Base-by-base conservation (phyloP, 148 eudicot species). In the Nyssa sinensis region DNA sequence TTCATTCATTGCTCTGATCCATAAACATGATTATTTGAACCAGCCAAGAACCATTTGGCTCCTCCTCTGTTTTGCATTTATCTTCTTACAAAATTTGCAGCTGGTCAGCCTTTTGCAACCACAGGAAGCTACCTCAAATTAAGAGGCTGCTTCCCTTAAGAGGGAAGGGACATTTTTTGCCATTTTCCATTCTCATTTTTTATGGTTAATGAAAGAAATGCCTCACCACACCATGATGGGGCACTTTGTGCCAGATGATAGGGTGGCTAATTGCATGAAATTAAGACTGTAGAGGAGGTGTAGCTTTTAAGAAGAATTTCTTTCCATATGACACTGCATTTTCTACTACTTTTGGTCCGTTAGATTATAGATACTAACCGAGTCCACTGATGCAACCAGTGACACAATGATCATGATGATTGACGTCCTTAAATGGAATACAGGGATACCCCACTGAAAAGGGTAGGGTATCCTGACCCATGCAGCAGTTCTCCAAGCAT, bases 381-480 rank as follows among this genome's bases (percentile, higher is more conserved):
- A 92, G 80, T 95, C 91, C 64, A 93, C 86, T n/a, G 97, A 87
- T 33, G 97, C 85, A 76, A 95, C 83, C 34, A 92, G 81, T 34
- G 98, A 88, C 31, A 89, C 91, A 21, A 89, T 61, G 71, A 90
- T 82, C 97, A 95, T 92, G 62, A 92, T 86, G 67, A 95, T 70
- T 64, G 94, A 86, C 70, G 98, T 95, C 77, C 93, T 84, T 69
- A 89, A 77, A 66, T 83, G 97, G 79, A 92, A 92, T 74, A 92
- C 80, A 71, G 98, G 98, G 65, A 89, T 76, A 44, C 98, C 98
- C 98, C 98, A 95, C 65, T 95, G 98, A 62, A 95, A 70, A 39
- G 97, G 98, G 82, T 95, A 95, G 7, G 98, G 98, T 66, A 95
- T 70, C 66, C 93, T 76, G 77, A 92, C 80, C 98, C 98, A 95